These are phyloP conservation scores for Fragilariopsis cylindrus DNA, from an alignment of 108 stramenopile species.

Conservation along the genomic window DNA sequence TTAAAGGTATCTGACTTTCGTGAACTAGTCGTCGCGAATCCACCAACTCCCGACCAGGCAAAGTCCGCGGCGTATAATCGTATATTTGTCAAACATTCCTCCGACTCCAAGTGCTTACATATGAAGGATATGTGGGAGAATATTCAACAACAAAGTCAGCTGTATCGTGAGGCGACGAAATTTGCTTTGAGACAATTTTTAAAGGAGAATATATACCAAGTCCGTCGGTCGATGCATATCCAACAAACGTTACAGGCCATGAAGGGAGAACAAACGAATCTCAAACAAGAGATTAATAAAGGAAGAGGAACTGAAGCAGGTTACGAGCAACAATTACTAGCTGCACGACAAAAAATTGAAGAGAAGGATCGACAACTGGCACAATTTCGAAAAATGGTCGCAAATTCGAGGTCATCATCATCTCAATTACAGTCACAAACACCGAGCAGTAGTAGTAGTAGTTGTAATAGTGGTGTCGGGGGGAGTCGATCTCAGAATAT, in stretches of 20 bases:
- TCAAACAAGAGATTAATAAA: constrained; percentile 52
- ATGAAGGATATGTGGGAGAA: constrained; percentile 27
- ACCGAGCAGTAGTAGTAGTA: background rate
- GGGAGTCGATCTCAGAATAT: too few species aligned
- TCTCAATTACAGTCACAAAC: background rate
- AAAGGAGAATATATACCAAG: constrained; percentile 47
- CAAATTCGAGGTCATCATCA: background rate
- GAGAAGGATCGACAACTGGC: constrained; percentile 40
- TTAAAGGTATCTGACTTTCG: constrained; percentile 66
- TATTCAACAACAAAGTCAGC: constrained; percentile 43
- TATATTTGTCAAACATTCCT: constrained; percentile 10
- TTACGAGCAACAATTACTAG: constrained; percentile 52
- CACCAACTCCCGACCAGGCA: constrained; percentile 22
- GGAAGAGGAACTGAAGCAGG: constrained; percentile 56
- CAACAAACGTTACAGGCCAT: constrained; percentile 44
- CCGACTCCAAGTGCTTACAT: background rate
- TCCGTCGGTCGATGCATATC: constrained; percentile 25
- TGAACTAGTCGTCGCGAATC: constrained; percentile 70
- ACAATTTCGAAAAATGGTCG: constrained; percentile 39
- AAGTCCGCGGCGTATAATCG: background rate
- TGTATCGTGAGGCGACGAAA: constrained; percentile 53
- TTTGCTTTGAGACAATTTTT: constrained; percentile 77
- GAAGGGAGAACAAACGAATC: constrained; percentile 51
- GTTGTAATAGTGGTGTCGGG: too few species aligned
- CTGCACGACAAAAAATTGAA: constrained; percentile 55